Conservation (phyloP, 2,329 filamentous ascomycete species). For the Iodosphaeria phyllophila region DNA sequence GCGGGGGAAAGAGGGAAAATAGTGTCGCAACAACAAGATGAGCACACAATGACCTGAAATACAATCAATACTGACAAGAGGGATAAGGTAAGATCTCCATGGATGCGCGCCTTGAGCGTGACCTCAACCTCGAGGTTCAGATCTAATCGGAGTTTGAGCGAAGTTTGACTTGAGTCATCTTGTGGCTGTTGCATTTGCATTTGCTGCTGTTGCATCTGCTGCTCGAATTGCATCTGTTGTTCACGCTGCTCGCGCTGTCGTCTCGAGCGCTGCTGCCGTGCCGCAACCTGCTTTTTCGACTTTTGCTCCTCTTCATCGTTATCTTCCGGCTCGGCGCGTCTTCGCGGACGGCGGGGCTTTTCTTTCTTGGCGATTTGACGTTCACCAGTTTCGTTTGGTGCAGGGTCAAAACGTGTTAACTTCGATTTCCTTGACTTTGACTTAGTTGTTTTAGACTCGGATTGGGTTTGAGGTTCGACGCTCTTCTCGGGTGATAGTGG, state of each 20-base stretch:
- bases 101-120: slow-evolving; percentile 68
- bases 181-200: slow-evolving; percentile 14
- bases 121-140: slow-evolving; percentile 73
- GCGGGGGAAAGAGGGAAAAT: too few relatives aligned
- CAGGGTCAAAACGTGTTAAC: too few relatives aligned
- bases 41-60: too few relatives aligned
- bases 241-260: slow-evolving; percentile 10
- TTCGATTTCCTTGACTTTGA: slow-evolving; percentile 2
- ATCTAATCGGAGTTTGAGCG: slow-evolving; percentile 55
- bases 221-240: slow-evolving; percentile 4
- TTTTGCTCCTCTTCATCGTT: slow-evolving; percentile 11
- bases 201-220: slow-evolving; percentile 7
- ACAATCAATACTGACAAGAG: slow-evolving; percentile 39
- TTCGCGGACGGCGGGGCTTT: slow-evolving; percentile 6
- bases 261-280: slow-evolving; percentile 8
- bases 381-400: slow-evolving; percentile 11
- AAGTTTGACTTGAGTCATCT: slow-evolving; percentile 31
- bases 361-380: slow-evolving; percentile 9
- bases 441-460: slow-evolving; percentile 3
- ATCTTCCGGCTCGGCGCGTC: slow-evolving; percentile 13
- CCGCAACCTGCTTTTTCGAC: slow-evolving; percentile 6
- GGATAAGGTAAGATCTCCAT: slow-evolving; percentile 64
- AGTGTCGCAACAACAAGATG: too few relatives aligned
- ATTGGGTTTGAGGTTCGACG: slow-evolving; percentile 1
- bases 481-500: slow-evolving; percentile 13